These are phyloP conservation scores for Xylaria sp. DNA, from an alignment of 2,329 filamentous ascomycete species.

Conservation along the genomic window DNA sequence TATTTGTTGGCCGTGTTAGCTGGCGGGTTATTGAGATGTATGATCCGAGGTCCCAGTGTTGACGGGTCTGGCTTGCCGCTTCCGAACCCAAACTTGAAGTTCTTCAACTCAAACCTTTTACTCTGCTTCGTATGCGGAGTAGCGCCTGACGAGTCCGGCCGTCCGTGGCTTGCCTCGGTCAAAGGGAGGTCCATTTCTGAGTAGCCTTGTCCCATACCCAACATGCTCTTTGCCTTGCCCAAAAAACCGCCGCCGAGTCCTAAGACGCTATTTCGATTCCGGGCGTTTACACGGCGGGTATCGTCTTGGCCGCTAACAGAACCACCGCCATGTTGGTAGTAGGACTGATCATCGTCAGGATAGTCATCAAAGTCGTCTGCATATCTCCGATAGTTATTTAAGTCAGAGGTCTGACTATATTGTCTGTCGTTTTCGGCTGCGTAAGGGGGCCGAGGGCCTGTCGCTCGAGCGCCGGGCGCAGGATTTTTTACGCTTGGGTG, in stretches of 20 bases:
- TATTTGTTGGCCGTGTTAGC: slow-evolving; percentile 92
- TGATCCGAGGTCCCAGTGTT: slow-evolving; percentile 89
- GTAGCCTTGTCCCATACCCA: slow-evolving; percentile 87
- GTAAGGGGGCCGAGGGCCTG: slow-evolving; percentile 56
- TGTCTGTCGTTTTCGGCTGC: slow-evolving; percentile 55
- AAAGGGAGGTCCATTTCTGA: slow-evolving; percentile 98
- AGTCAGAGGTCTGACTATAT: slow-evolving; percentile 79
- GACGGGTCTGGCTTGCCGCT: slow-evolving; percentile 86
- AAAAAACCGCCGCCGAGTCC: slow-evolving; percentile 86
- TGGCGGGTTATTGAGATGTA: slow-evolving; percentile 95
- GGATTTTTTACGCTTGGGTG: slow-evolving; percentile 58
- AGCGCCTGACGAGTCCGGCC: slow-evolving; percentile 45
- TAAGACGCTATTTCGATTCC: slow-evolving; percentile 88
- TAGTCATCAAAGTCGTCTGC: slow-evolving; percentile 88
- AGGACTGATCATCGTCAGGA: slow-evolving; percentile 79
- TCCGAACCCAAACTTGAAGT: slow-evolving; percentile 94
- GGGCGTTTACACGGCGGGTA: slow-evolving; percentile 64
- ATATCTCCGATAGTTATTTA: slow-evolving; percentile 91
- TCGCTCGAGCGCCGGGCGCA: slow-evolving; percentile 44
- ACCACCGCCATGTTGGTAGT: slow-evolving; percentile 78
- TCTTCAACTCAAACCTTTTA: slow-evolving; percentile 74
- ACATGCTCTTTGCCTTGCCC: slow-evolving; percentile 86
- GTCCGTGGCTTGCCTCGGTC: slow-evolving; percentile 73
- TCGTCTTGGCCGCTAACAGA: slow-evolving; percentile 55
- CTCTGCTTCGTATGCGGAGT: slow-evolving; percentile 53